Conservation (phyloP, 345 rosid species). For the Cardamine occulta region DNA sequence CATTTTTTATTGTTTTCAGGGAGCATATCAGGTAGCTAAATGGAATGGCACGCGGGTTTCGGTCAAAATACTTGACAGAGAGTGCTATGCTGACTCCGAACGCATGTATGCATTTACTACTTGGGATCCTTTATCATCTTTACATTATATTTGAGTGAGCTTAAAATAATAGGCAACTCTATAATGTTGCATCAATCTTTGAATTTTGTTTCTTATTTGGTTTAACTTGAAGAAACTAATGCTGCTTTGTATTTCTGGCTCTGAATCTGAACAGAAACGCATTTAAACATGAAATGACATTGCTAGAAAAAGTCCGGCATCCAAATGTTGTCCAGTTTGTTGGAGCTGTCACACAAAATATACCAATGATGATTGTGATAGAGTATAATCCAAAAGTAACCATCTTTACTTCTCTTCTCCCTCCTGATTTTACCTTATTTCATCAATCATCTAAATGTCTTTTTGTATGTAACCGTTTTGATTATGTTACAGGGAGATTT, state of each 20-base stretch:
- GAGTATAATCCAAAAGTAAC: constrained; percentile 88
- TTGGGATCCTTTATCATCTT: background rate
- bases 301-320: constrained; percentile 87
- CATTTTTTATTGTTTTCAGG: constrained; percentile 54
- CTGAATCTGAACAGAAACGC: constrained; percentile 59
- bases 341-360: constrained; percentile 95
- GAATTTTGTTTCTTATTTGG: background rate
- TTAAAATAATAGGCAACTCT: background rate
- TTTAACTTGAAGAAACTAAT: constrained; percentile 15
- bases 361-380: constrained; percentile 94
- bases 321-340: constrained; percentile 95
- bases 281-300: constrained; percentile 77
- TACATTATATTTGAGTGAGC: constrained; percentile 10
- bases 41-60: constrained; percentile 97
- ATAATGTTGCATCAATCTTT: background rate
- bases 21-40: constrained; percentile 92
- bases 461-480: background rate
- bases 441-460: background rate
- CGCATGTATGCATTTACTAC: constrained; percentile 53
- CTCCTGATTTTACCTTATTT: constrained; percentile 9
- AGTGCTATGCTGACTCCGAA: constrained; percentile 67
- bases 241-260: constrained; percentile 25
- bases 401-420: constrained; percentile 24
- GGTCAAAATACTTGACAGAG: constrained; percentile 87
- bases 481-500: constrained; percentile 72